Evolutionary conservation across 1,284 basidiomycete species (phyloP), one percentile per base, ranked within the genome.

Genomic region (Austropuccinia psidii): DNA sequence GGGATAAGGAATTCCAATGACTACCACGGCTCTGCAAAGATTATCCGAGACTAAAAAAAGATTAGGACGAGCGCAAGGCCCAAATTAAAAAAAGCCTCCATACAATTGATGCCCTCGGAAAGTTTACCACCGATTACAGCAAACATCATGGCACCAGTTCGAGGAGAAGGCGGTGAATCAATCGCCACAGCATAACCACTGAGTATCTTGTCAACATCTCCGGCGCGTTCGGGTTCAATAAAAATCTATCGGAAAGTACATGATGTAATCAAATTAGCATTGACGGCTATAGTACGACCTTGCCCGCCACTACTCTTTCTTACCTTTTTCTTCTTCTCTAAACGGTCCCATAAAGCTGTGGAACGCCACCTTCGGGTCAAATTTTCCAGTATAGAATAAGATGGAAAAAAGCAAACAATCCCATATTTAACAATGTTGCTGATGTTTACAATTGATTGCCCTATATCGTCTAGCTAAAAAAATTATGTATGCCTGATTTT

Each of bases 41-140:
- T 90, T 86, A 80, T 80, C 79, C 7, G 65, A 62, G 37, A 68
- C 64, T 67, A 27, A 47, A n/a, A 35, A 1, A n/a, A 29, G 9
- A n/a, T 4, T 45, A 8, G 8, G n/a, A 21, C 21, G 4, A 35
- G 43, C 93, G 4, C 13, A 31, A 6, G 55, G n/a, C 29, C 4
- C n/a, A n/a, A 24, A 33, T 17, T 47, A 41, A 19, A 57, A 37
- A 27, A 76, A 47, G 76, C 76, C 39, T 78, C 91, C 4, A 90
- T 86, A 81, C 98, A 98, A 81, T 98, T 98, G 77, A 98, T 87
- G 1, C 95, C 95, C 82, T 98, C 95, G 0, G 93, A 96, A 15
- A 98, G 85, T 80, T 98, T 98, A 24, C 93, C 95, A 9, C 95
- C 94, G 27, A 98, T 89, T 1, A 98, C 95, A 0, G 95, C 95